Evolutionary conservation across 768 basidiomycete genomes (phyloP).

Genomic region (Suillus placidus): DNA sequence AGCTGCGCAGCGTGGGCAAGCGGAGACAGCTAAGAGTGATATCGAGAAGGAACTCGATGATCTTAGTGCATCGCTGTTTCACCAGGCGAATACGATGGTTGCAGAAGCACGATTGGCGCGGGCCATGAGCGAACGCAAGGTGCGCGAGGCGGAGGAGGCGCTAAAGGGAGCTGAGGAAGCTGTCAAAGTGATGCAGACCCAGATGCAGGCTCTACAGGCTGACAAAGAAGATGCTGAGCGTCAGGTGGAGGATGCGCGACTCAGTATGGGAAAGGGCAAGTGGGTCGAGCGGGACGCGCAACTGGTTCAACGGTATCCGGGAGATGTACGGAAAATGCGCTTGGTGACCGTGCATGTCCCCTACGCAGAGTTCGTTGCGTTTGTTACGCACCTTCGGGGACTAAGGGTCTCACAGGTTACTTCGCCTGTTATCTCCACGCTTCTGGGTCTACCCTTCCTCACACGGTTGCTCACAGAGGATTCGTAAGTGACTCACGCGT

Average conservation of each 20-base stretch:
- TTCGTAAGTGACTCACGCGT: constrained; percentile 60
- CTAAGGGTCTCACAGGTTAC: constrained; percentile 60
- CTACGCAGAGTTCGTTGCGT: constrained; percentile 78
- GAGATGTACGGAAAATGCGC: constrained; percentile 37
- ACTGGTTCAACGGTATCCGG: constrained; percentile 20
- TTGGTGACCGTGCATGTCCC: constrained; percentile 72
- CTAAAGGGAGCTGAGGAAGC: constrained; percentile 85
- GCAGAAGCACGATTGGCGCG: constrained; percentile 78
- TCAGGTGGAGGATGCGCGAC: constrained; percentile 50
- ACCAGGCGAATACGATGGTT: constrained; percentile 98
- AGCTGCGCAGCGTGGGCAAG: constrained; percentile 87
- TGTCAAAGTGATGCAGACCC: constrained; percentile 79
- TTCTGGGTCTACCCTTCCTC: constrained; percentile 80
- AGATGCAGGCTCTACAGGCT: constrained; percentile 74
- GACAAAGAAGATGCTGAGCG: constrained; percentile 67
- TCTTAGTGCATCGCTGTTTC: constrained; percentile 87
- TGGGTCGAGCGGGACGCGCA: constrained; percentile 50
- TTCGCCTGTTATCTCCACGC: constrained; percentile 69
- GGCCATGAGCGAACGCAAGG: constrained; percentile 73
- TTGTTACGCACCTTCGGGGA: constrained; percentile 74
- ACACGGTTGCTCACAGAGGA: constrained; percentile 79
- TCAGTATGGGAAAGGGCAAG: constrained; percentile 68
- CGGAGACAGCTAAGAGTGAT: constrained; percentile 75
- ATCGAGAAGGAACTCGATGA: constrained; percentile 97
- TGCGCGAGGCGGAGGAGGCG: constrained; percentile 74